These are phyloP conservation scores for Leccinum obscurum DNA, from an alignment of 768 basidiomycete genomes.

Conservation along the genomic window DNA sequence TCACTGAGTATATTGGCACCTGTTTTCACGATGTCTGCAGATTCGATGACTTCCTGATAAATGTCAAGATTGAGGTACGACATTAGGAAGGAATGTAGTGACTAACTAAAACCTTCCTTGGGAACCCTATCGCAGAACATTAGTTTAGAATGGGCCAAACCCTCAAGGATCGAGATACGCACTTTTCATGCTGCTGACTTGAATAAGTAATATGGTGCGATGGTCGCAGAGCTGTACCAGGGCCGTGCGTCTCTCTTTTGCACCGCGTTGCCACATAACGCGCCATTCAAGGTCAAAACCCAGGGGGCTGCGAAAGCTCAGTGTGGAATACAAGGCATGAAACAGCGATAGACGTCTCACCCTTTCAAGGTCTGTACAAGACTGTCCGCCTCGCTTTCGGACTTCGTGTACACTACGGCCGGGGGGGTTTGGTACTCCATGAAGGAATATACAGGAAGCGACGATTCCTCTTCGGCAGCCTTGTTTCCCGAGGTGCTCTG, in stretches of 20 bases:
- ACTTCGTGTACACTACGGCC: slow-evolving; percentile 39
- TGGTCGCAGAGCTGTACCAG: slow-evolving; percentile 48
- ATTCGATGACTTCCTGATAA: slow-evolving; percentile 46
- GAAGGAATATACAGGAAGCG: slow-evolving; percentile 40
- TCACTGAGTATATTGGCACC: slow-evolving; percentile 51
- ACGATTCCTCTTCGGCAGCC: slow-evolving; percentile 1
- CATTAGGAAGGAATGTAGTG: neutral
- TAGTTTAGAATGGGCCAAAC: neutral
- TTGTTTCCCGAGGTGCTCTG: slow-evolving; percentile 2
- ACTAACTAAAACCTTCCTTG: slow-evolving; percentile 41
- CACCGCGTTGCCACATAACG: slow-evolving; percentile 33
- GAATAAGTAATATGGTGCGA: slow-evolving; percentile 45
- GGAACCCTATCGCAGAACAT: slow-evolving; percentile 38
- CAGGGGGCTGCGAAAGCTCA: slow-evolving; percentile 36
- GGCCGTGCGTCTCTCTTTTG: slow-evolving; percentile 39
- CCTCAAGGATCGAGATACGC: slow-evolving; percentile 4
- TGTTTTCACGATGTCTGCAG: slow-evolving; percentile 39
- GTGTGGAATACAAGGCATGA: neutral
- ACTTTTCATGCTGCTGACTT: slow-evolving; percentile 51
- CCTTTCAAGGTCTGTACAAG: slow-evolving; percentile 39
- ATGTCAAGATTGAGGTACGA: neutral
- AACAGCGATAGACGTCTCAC: slow-evolving; percentile 21
- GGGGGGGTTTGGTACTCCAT: slow-evolving; percentile 32
- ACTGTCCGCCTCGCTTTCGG: slow-evolving; percentile 44
- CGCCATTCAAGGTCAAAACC: slow-evolving; percentile 57